Evolutionary conservation across 2,329 filamentous ascomycete genomes (phyloP).

Genomic region (Diatrype stigma): DNA sequence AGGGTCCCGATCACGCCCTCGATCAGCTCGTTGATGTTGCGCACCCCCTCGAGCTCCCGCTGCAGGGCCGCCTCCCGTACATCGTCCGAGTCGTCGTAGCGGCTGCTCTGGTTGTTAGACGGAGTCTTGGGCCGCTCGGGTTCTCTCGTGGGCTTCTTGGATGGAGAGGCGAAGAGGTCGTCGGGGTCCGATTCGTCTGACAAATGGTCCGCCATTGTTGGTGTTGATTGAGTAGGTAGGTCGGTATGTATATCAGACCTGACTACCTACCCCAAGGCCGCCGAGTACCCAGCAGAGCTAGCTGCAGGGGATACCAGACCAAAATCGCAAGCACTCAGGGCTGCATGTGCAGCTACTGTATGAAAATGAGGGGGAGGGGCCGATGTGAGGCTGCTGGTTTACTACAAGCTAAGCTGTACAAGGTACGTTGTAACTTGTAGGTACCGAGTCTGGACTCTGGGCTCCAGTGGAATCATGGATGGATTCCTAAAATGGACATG

Average conservation of each 20-base stretch:
- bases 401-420: not conserved
- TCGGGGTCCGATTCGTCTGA: constrained; percentile 43
- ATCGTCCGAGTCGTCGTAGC: constrained; percentile 50
- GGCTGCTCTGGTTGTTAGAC: constrained; percentile 36
- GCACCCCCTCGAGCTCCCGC: constrained; percentile 76
- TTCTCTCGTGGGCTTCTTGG: constrained; percentile 31
- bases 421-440: not conserved
- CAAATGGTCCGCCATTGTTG: constrained; percentile 40
- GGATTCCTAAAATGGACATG: not conserved
- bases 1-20: constrained; percentile 72
- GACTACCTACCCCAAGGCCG: too few relatives aligned
- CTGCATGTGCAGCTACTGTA: too few relatives aligned
- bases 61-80: constrained; percentile 69
- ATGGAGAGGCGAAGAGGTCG: constrained; percentile 42
- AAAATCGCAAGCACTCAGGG: too few relatives aligned
- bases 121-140: constrained; percentile 45
- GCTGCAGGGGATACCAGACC: too few relatives aligned
- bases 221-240: not conserved
- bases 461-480: not conserved
- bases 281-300: too few relatives aligned
- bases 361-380: not conserved
- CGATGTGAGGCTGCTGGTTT: not conserved
- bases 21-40: constrained; percentile 82
- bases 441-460: too few relatives aligned
- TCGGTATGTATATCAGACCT: too few relatives aligned